These are phyloP conservation scores for Entomortierella beljakovae DNA, from an alignment of 192 early-diverging fungal genomes.

Conservation along the genomic window DNA sequence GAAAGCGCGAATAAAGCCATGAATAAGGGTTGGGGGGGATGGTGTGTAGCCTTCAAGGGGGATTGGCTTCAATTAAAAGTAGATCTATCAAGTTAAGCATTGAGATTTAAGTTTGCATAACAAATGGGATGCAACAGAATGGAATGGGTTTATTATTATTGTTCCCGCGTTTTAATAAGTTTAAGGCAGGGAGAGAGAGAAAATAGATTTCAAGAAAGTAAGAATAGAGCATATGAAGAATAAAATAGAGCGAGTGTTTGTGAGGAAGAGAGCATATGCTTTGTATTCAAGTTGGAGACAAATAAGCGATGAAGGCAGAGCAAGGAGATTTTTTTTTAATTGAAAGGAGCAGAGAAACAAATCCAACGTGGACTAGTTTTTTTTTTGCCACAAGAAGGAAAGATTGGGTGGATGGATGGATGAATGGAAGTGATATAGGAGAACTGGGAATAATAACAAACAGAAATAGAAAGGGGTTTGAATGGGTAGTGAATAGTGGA, in stretches of 20 bases:
- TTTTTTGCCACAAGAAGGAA: background rate
- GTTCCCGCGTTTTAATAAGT: background rate
- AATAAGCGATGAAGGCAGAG: background rate
- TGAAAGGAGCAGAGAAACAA: slow-evolving; percentile 1
- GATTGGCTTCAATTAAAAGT: background rate
- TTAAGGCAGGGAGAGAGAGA: background rate
- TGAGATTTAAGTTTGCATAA: background rate
- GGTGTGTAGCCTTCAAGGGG: background rate
- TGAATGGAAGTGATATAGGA: too few species aligned
- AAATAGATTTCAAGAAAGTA: background rate
- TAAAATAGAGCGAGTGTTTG: background rate
- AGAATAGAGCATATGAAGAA: background rate
- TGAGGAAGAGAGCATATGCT: too few species aligned
- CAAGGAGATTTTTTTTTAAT: slow-evolving; percentile 1
- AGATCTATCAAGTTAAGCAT: background rate
- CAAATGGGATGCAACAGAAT: background rate
- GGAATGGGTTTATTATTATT: background rate
- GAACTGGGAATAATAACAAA: too few species aligned
- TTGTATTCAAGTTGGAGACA: too few species aligned
- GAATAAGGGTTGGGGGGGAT: background rate
- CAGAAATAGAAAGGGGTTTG: too few species aligned
- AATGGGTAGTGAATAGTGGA: background rate
- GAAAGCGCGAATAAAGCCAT: background rate
- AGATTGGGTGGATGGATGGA: too few species aligned
- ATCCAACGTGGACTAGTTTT: too few species aligned